Evolutionary conservation across 352 stramenopile species (phyloP).

Genomic region (Pythium grandisporangium): DNA sequence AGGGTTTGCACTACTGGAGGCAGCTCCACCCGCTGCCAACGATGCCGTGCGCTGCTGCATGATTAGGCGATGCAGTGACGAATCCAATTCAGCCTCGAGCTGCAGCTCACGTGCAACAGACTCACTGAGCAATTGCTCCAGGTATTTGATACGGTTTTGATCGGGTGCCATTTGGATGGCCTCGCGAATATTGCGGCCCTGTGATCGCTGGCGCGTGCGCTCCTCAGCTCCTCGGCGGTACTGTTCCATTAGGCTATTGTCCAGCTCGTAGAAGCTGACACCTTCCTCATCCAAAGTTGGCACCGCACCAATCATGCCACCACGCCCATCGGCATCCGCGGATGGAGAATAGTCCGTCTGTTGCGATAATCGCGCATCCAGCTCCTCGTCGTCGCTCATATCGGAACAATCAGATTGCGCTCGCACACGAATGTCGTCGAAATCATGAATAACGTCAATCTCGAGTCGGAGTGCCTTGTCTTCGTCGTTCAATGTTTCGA

Average conservation of each 20-base stretch:
- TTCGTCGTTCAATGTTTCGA: constrained; percentile 39
- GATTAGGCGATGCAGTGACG: constrained; percentile 35
- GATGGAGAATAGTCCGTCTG: constrained; percentile 3
- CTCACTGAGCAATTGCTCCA: constrained; percentile 78
- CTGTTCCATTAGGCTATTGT: constrained; percentile 36
- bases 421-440: constrained; percentile 58
- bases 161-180: constrained; percentile 64
- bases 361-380: constrained; percentile 8
- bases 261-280: constrained; percentile 15
- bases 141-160: constrained; percentile 81
- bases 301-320: background rate
- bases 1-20: too few species aligned
- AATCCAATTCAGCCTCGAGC: constrained; percentile 71
- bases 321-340: background rate
- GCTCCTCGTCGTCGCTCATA: constrained; percentile 75
- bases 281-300: constrained; percentile 21
- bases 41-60: too few species aligned
- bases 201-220: constrained; percentile 65
- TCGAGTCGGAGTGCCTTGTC: constrained; percentile 62
- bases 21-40: too few species aligned
- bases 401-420: constrained; percentile 72
- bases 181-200: constrained; percentile 72
- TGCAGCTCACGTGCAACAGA: constrained; percentile 78
- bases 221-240: constrained; percentile 60
- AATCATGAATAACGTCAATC: constrained; percentile 80